Evolutionary conservation across 768 basidiomycete species (phyloP).

Genomic region (Lactifluus rugatus): DNA sequence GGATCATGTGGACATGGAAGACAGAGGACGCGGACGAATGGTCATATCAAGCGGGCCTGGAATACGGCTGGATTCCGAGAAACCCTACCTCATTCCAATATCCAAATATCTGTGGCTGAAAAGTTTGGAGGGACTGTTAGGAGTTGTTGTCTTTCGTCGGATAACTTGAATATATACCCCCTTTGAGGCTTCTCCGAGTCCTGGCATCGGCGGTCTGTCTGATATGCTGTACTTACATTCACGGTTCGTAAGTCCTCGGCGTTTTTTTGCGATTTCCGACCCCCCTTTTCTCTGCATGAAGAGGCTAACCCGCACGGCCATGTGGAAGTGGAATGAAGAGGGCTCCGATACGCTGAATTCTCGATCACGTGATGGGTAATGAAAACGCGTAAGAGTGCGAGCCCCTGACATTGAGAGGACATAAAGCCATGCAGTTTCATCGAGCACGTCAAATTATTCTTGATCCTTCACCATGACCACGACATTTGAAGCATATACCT

Average conservation of each 20-base stretch:
- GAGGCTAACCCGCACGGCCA: too few species aligned
- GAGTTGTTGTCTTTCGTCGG: too few species aligned
- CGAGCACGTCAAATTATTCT: not conserved
- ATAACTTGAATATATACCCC: too few species aligned
- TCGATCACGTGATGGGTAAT: not conserved
- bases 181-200: too few species aligned
- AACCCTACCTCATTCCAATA: constrained; percentile 42
- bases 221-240: not conserved
- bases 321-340: not conserved
- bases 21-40: constrained; percentile 78
- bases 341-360: not conserved
- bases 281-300: not conserved
- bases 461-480: not conserved
- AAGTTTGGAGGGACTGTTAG: too few species aligned
- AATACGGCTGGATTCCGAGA: constrained; percentile 76
- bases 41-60: constrained; percentile 76
- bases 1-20: constrained; percentile 85
- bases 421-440: constrained; percentile 2
- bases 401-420: constrained; percentile 9
- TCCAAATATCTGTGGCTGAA: constrained; percentile 50
- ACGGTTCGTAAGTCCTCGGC: not conserved
- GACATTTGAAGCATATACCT: not conserved
- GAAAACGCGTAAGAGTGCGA: not conserved
- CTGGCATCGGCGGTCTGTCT: not conserved
- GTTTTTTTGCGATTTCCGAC: not conserved